Evolutionary conservation across 2,329 filamentous ascomycete species (phyloP), one percentile per base, ranked within the genome.

Genomic region (Sphaerulina populicola): DNA sequence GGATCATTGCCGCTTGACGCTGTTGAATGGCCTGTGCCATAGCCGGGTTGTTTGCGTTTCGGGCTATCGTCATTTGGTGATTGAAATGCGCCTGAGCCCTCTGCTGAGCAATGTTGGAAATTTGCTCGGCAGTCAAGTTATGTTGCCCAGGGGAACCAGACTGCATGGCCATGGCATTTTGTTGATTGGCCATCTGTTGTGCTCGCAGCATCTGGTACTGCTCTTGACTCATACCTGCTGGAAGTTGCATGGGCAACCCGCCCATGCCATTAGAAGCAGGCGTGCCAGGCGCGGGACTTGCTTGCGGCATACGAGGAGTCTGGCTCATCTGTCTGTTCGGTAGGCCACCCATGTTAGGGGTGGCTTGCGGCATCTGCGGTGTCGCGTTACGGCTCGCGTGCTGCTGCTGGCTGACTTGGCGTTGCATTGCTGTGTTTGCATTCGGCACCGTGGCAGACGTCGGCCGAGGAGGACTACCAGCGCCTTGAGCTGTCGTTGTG

Each of bases 401-500:
- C 37, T 64, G 62, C 54, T 70, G 68, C 54, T 71, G 68, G 49
- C 68, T 69, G 45, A 60, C 53, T 43, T 70, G 66, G 47, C 68
- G 57, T 10, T 60, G 64, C 68, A 71, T 71, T 5, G 54, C 56
- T 12, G 65, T 57, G 31, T 60, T 58, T 9, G 60, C 58, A 44
- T 67, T 63, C 43, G 64, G 64, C 57, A 67, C 81, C 3, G 81
- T 79, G 4, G 82, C 81, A 12, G 83, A 86, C 0, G 82, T 72
- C 12, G 84, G 82, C 40, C 83, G 74, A 14, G 81, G 73, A 23
- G 84, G 84, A 61, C 83, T 87, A 15, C 68, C 69, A 46, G 74
- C 80, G 15, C 81, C 82, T 74, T 86, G 82, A 59, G 77, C 4
- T 27, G 23, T 83, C 1, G 83, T 85, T 44, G 80, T 81, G 33